Base-by-base conservation (phyloP, 495 filamentous ascomycete genomes). In the Lasiosphaeria ovina region DNA sequence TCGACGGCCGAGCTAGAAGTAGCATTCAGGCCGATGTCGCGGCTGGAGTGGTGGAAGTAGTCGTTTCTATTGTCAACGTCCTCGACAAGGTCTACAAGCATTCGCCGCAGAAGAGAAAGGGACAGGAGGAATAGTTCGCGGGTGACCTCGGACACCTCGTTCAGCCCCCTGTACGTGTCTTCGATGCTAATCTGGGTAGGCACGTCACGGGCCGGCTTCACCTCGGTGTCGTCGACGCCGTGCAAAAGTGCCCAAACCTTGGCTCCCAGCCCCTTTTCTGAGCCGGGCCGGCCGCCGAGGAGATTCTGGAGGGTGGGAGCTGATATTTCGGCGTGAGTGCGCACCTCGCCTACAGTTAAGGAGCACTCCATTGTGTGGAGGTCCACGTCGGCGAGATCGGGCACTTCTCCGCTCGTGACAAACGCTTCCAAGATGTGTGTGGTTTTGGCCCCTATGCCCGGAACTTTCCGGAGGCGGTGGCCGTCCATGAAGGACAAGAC, bases 181-280 rank as follows among this genome's bases (percentile, higher is more conserved):
- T 98, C 93, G 61, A 98, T 95, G 72, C 90, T 93, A 70, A 98
- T 96, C 71, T 96, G 92, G 11, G 85, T 85, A 0, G 93, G 93
- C 12, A 96, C 72, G 44, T 84, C 85, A 63, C 85, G 82, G 2
- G 87, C 89, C 61, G 86, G 80, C 17, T 82, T 79, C 16, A 98
- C 91, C 47, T 89, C 85, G 7, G 81, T 76, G 57, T 79, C 67
- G 67, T 90, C 88, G 14, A 83, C 72, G 44, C 85, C 88, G 66
- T 89, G 81, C 7, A 90, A 71, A 2, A 89, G 74, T 40, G 68
- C 70, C 85, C 84, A 89, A 0, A 84, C 66, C 61, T 85, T 87
- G 44, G 66, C 62, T 0, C 89, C 89, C 47, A 93, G 83, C 14
- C 86, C 89, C 58, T 83, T 83, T 35, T 87, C 83, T 0, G 83